Conservation (phyloP, 179 eudicot genomes). For the Amaranthus tricolor region DNA sequence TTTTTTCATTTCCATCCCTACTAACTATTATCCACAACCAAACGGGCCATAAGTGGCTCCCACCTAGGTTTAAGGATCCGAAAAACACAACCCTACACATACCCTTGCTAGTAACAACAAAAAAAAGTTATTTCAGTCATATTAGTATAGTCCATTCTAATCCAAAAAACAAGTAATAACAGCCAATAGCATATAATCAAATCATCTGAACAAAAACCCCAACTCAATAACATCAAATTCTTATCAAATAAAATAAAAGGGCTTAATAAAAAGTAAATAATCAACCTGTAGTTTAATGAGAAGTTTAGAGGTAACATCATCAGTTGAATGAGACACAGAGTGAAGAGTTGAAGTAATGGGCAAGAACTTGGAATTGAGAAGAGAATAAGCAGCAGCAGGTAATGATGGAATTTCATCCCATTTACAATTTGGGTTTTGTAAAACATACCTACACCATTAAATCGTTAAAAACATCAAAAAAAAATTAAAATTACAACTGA, state of each 20-base stretch:
- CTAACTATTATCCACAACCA: too few relatives aligned
- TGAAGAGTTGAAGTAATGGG: constrained; percentile 57
- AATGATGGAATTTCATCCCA: constrained; percentile 80
- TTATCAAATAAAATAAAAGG: too few relatives aligned
- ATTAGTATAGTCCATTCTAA: too few relatives aligned
- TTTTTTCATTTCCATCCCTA: too few relatives aligned
- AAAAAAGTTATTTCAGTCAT: too few relatives aligned
- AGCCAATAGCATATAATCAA: not conserved
- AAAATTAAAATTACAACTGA: not conserved
- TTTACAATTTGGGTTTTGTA: constrained; percentile 68
- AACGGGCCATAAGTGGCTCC: too few relatives aligned
- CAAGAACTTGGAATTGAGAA: constrained; percentile 63
- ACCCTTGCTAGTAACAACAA: too few relatives aligned
- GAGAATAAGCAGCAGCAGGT: constrained; percentile 72
- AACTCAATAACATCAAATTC: not conserved
- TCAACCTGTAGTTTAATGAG: constrained; percentile 75
- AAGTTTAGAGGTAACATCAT: constrained; percentile 86
- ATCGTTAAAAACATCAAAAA: not conserved
- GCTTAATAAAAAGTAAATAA: not conserved
- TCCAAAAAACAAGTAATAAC: too few relatives aligned
- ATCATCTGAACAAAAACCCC: not conserved
- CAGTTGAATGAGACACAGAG: constrained; percentile 58
- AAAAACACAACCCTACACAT: too few relatives aligned
- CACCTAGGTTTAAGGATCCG: too few relatives aligned
- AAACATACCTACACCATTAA: constrained; percentile 42